Percentiles rank a stretch among this genome's conserved stretches.
These are phyloP conservation scores for Cyberlindnera lachancei DNA, from an alignment of 805 yeast species.

Conservation along the genomic window DNA sequence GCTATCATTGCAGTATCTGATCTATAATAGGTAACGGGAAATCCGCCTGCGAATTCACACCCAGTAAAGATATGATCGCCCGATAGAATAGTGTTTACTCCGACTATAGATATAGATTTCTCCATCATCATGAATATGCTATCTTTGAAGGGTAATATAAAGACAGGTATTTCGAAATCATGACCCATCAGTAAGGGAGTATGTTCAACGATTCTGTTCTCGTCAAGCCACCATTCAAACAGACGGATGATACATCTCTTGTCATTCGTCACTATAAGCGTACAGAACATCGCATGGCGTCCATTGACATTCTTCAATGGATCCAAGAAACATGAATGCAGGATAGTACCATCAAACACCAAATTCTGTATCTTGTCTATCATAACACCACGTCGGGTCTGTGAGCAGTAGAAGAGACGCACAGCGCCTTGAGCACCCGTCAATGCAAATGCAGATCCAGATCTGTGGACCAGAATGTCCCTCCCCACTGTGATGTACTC, in stretches of 20 bases:
- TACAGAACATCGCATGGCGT: slow-evolving; percentile 28
- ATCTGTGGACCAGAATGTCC: slow-evolving; percentile 27
- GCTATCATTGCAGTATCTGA: slow-evolving; percentile 21
- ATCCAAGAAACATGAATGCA: slow-evolving; percentile 36
- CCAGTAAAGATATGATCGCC: slow-evolving; percentile 34
- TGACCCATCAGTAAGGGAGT: slow-evolving; percentile 34
- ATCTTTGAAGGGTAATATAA: slow-evolving; percentile 32
- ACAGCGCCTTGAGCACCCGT: slow-evolving; percentile 30
- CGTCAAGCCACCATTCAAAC: slow-evolving; percentile 35
- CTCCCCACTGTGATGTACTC: slow-evolving; percentile 19
- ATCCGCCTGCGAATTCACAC: slow-evolving; percentile 19
- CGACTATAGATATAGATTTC: slow-evolving; percentile 27
- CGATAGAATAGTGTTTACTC: slow-evolving; percentile 38
- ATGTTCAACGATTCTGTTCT: slow-evolving; percentile 26
- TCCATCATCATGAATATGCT: slow-evolving; percentile 34
- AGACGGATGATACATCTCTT: slow-evolving; percentile 31
- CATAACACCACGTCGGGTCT: slow-evolving; percentile 31
- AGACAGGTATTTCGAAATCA: slow-evolving; percentile 35
- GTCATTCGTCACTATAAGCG: slow-evolving; percentile 29
- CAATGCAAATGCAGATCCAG: slow-evolving; percentile 34
- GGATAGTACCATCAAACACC: slow-evolving; percentile 32
- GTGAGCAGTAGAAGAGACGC: slow-evolving; percentile 31
- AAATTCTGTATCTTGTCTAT: slow-evolving; percentile 33
- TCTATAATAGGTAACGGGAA: slow-evolving; percentile 34
- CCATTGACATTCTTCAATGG: slow-evolving; percentile 22